Conservation (phyloP, 1,139 yeast species). For the Geotrichum histeridarum region DNA sequence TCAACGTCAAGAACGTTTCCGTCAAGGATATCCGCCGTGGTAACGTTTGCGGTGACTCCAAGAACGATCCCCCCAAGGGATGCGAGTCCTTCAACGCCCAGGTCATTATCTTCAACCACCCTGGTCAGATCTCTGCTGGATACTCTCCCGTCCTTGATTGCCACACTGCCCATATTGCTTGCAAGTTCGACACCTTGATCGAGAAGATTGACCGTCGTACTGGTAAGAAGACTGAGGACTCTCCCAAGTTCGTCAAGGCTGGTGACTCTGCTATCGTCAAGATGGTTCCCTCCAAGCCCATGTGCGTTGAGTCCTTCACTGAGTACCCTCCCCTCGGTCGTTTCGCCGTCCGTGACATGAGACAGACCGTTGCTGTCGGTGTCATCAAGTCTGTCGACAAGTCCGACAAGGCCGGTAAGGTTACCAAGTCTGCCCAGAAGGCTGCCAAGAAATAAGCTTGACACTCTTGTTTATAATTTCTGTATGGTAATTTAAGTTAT, state of each 20-base stretch:
- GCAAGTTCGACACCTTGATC: slow-evolving; percentile 77
- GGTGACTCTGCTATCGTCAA: slow-evolving; percentile 93
- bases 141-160: slow-evolving; percentile 92
- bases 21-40: slow-evolving; percentile 93
- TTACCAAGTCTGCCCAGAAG: slow-evolving; percentile 99
- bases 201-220: slow-evolving; percentile 94
- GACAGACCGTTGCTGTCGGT: slow-evolving; percentile 99
- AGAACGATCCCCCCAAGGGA: slow-evolving; percentile 88
- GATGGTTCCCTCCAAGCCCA: slow-evolving; percentile 91
- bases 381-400: slow-evolving; percentile 98
- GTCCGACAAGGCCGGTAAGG: slow-evolving; percentile 94
- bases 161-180: slow-evolving; percentile 94
- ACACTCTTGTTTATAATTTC: background rate
- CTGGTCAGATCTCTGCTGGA: slow-evolving; percentile 90
- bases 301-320: slow-evolving; percentile 95
- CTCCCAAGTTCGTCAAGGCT: slow-evolving; percentile 82
- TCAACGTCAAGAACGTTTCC: slow-evolving; percentile 88
- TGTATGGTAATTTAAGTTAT: background rate
- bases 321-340: slow-evolving; percentile 98
- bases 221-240: slow-evolving; percentile 79
- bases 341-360: slow-evolving; percentile 99
- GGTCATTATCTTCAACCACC: slow-evolving; percentile 87
- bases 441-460: slow-evolving; percentile 87
- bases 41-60: slow-evolving; percentile 93
- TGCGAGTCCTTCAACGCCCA: slow-evolving; percentile 82